Conservation (phyloP, 1,284 basidiomycete species). For the Baeospora myosura region DNA sequence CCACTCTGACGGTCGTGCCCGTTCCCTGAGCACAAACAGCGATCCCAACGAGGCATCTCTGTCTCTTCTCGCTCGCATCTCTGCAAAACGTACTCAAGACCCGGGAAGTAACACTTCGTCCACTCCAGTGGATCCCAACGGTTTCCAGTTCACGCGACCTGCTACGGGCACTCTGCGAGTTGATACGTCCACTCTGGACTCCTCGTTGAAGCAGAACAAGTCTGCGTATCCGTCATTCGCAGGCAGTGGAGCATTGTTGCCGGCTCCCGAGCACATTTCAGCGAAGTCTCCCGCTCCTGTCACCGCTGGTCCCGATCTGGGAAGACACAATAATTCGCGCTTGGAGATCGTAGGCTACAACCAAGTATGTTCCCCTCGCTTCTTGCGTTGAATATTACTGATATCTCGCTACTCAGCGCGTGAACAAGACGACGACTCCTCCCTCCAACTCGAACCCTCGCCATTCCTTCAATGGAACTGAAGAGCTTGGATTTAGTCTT, state of each 20-base stretch:
- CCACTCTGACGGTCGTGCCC: conserved; percentile 53
- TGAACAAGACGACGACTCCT: conserved; percentile 38
- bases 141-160: conserved; percentile 53
- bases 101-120: conserved; percentile 23
- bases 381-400: conserved; percentile 7
- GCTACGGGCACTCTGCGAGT: conserved; percentile 61
- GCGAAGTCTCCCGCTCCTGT: conserved; percentile 70
- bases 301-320: conserved; percentile 75
- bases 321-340: conserved; percentile 60
- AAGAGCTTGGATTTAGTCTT: conserved; percentile 50
- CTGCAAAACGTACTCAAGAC: conserved; percentile 55
- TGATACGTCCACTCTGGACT: conserved; percentile 61
- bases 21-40: conserved; percentile 66
- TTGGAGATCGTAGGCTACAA: conserved; percentile 65
- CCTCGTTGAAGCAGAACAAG: conserved; percentile 68
- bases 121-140: conserved; percentile 37
- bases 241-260: conserved; percentile 62
- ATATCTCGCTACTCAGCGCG: conserved; percentile 30
- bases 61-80: conserved; percentile 69
- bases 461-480: conserved; percentile 67
- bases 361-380: conserved; percentile 38
- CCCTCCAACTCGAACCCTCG: conserved; percentile 49
- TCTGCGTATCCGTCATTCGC: conserved; percentile 74
- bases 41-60: conserved; percentile 66
- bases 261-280: conserved; percentile 49